Base-by-base conservation (phyloP, 306 rosid genomes). In the Gastrolobium bilobum region DNA sequence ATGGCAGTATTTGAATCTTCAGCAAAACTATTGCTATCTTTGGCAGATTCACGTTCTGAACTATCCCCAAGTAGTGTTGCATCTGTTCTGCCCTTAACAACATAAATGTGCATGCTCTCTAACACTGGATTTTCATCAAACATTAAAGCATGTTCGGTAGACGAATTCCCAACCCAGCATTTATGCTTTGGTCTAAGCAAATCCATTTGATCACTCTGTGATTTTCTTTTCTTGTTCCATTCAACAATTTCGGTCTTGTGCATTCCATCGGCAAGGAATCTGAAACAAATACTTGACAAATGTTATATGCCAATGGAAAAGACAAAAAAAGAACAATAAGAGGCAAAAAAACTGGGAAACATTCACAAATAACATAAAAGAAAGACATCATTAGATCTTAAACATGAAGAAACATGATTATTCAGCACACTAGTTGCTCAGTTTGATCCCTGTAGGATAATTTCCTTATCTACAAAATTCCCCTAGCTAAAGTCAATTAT, bases 141-240 rank as follows among this genome's bases (percentile, higher is more conserved):
- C 46, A 13, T 50, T 76, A 69, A 73, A 71, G 48, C 48, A 2
- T 58, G 37, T 66, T 70, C 89, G n/a, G 66, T 74, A 34, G 84
- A 77, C 54, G 65, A 58, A 30, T 53, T 73, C 39, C 64, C 70
- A 48, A 72, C 80, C 85, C 86, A 77, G 81, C 87, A 88, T 75
- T 71, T 86, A 59, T 88, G 90, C 87, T 89, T 89, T 52, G 88
- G 76, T 77, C 67, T 74, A 20, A 86, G 97, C 73, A 91, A 80
- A 78, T 81, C 90, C 59, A 81, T 59, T 64, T 84, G 87, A 70
- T 89, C 89, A 2, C 64, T 68, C 58, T 81, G 87, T 38, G 83
- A 39, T 71, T 91, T 93, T 84, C 97, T 88, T 74, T 91, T 93
- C 88, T 87, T 91, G 77, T 83, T 81, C 78, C 83, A 69, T 39